Percentiles rank a stretch among this genome's conserved stretches.
phyloP scores from a whole-genome alignment of 306 rosid species.

The Pyrus pyrifolia region DNA sequence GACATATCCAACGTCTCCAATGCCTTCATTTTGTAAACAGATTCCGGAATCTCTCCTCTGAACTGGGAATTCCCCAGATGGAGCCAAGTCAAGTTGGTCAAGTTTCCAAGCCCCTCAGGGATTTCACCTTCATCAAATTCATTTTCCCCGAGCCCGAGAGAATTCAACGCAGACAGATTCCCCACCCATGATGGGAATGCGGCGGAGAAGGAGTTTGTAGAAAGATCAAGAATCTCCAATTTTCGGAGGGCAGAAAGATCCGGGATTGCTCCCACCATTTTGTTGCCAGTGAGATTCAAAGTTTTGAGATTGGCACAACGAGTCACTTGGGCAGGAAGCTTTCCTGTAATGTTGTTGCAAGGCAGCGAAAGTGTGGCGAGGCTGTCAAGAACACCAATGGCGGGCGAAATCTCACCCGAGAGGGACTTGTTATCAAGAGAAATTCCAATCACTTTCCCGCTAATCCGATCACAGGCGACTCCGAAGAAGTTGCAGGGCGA shows the following conservation, averaged over 20 bases:
- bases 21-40: slow-evolving; percentile 53
- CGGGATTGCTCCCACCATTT: slow-evolving; percentile 53
- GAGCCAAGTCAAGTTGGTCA: slow-evolving; percentile 76
- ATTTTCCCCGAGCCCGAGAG: slow-evolving; percentile 65
- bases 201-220: slow-evolving; percentile 52
- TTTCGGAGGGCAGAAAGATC: slow-evolving; percentile 57
- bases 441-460: slow-evolving; percentile 50
- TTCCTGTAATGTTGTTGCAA: slow-evolving; percentile 52
- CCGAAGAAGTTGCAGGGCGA: slow-evolving; percentile 67
- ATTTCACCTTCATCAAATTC: slow-evolving; percentile 36
- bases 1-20: slow-evolving; percentile 71
- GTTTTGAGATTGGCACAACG: slow-evolving; percentile 46
- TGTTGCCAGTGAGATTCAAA: slow-evolving; percentile 57
- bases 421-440: slow-evolving; percentile 56
- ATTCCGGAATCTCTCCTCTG: slow-evolving; percentile 78
- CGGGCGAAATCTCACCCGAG: slow-evolving; percentile 57
- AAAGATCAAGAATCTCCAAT: slow-evolving; percentile 62
- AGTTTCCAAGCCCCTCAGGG: slow-evolving; percentile 53
- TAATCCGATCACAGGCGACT: slow-evolving; percentile 42
- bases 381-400: slow-evolving; percentile 44
- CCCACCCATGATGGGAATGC: slow-evolving; percentile 72
- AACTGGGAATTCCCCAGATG: slow-evolving; percentile 53
- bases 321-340: slow-evolving; percentile 48
- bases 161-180: slow-evolving; percentile 39
- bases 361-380: slow-evolving; percentile 52